These are phyloP conservation scores for Thielaviopsis populi DNA, from an alignment of 2,329 filamentous ascomycete species.

Conservation along the genomic window DNA sequence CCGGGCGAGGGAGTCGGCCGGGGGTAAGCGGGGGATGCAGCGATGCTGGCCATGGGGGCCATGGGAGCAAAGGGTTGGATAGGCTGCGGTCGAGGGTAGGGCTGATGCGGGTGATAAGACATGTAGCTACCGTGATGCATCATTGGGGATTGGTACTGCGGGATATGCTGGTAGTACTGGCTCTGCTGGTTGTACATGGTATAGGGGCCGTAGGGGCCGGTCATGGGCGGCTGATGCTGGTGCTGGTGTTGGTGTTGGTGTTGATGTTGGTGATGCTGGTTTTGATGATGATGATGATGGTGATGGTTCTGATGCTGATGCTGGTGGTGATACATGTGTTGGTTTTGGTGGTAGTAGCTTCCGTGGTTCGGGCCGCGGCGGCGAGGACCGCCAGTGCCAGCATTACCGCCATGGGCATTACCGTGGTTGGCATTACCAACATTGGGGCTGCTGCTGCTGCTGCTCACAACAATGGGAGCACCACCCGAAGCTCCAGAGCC, in stretches of 20 bases:
- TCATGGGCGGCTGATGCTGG: slow-evolving; percentile 18
- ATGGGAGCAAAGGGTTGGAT: slow-evolving; percentile 42
- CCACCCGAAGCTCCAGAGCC: slow-evolving; percentile 12
- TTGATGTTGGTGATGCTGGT: slow-evolving; percentile 21
- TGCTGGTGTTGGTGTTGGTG: slow-evolving; percentile 25
- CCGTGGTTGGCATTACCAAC: slow-evolving; percentile 19
- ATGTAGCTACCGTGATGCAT: slow-evolving; percentile 29
- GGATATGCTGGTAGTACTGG: slow-evolving; percentile 23
- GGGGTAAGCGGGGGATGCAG: slow-evolving; percentile 22
- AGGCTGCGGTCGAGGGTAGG: slow-evolving; percentile 32
- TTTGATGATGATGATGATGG: slow-evolving; percentile 18
- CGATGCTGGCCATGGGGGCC: slow-evolving; percentile 14
- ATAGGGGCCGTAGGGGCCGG: slow-evolving; percentile 4
- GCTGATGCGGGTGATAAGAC: slow-evolving; percentile 29
- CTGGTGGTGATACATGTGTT: slow-evolving; percentile 20
- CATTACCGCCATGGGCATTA: slow-evolving; percentile 24
- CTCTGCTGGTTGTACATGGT: slow-evolving; percentile 20
- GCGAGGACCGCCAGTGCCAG: slow-evolving; percentile 26
- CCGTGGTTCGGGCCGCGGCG: slow-evolving; percentile 17
- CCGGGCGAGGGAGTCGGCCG: slow-evolving; percentile 38
- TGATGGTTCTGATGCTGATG: slow-evolving; percentile 21
- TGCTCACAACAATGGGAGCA: slow-evolving; percentile 11
- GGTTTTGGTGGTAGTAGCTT: slow-evolving; percentile 19
- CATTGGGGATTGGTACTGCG: slow-evolving; percentile 29
- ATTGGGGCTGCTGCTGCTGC: slow-evolving; percentile 8